Base-by-base conservation (phyloP, 495 filamentous ascomycete genomes). In the Hapsidospora chrysogenum region DNA sequence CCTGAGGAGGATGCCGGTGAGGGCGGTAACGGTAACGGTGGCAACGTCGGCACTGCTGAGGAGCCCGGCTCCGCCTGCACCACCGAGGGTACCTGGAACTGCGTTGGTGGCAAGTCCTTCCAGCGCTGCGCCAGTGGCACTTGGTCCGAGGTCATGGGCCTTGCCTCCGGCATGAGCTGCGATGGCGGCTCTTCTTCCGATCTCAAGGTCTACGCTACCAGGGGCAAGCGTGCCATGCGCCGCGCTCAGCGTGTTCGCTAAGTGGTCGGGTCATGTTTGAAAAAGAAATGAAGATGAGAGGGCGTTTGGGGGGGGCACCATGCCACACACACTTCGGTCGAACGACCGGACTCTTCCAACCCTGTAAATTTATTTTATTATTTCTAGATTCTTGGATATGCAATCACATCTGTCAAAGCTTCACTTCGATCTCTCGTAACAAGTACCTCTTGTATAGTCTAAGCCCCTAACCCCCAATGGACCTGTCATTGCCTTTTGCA, bases 41-140 rank as follows among this genome's bases (percentile, higher is more conserved):
- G n/a, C n/a, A n/a, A n/a, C n/a, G n/a, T n/a, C n/a, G 23, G 23
- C 23, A 6, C 29, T 31, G 29, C 8, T 15, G 15, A 5, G 29
- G 8, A 31, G 29, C 29, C 29, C 29, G 29, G 51, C 19, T 41
- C 49, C 18, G 40, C 55, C 20, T 64, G 61, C 53, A 46, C 43
- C 33, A 18, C 52, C 19, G 61, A 62, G 35, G 61, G 61, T 9
- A 44, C 43, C 29, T 64, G 55, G 58, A 60, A 60, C 53, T 64
- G 61, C 46, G 27, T 61, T 29, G 57, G 49, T 19, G 51, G 51
- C 11, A 47, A 47, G 11, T 47, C 45, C 31, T 64, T 52, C 51
- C 60, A 64, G 47, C 56, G 56, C 28, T 64, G 61, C 34, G 61
- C 49, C 23, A 46, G 53, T 21, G 61, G 61, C 15, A n/a, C 20